Evolutionary conservation across 2,329 filamentous ascomycete genomes (phyloP), one percentile per base, ranked within the genome.

Genomic region (Trichoderma breve): DNA sequence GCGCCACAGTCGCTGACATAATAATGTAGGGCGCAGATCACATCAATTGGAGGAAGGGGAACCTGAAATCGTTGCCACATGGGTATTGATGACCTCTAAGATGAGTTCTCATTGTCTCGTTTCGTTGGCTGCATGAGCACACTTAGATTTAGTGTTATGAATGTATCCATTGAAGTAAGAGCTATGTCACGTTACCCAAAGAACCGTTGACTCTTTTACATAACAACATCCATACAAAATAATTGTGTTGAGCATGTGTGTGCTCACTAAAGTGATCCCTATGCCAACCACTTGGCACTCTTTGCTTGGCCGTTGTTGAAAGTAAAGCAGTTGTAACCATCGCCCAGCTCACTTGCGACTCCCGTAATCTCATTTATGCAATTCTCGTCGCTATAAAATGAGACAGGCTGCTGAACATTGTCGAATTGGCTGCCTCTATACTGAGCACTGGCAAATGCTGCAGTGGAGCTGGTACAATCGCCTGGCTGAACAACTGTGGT

Each of bases 311-410:
- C 15, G 12, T 39, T 30, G 9, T 39, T 57, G 47, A 66, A 55
- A 55, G 64, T 57, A 66, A 66, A 66, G 12, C 64, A 66, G 15
- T 55, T 66, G 24, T 66, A 66, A 12, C 63, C 47, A 21, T 57
- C 30, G 11, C 47, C 63, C 9, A 57, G 6, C 24, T 53, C 21
- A 36, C 24, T 39, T 24, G 14, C n/a, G 3, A 66, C 30, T 12
- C 21, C 47, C 6, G 30, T 28, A 26, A 66, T 34, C 47, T 57
- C 12, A 28, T 55, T 34, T 1, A 28, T 9, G 24, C 30, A 66
- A n/a, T 57, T 57, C 1, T 39, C 32, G 4, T 66, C 30, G 21
- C 47, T 57, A 15, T 39, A 39, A n/a, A 66, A 57, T 24, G 21
- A 34, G 14, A 66, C 63, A 39, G 51, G 51, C 14, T 66, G 63